These are phyloP conservation scores for Colletotrichum musae DNA, from an alignment of 2,329 filamentous ascomycete genomes.

Conservation along the genomic window DNA sequence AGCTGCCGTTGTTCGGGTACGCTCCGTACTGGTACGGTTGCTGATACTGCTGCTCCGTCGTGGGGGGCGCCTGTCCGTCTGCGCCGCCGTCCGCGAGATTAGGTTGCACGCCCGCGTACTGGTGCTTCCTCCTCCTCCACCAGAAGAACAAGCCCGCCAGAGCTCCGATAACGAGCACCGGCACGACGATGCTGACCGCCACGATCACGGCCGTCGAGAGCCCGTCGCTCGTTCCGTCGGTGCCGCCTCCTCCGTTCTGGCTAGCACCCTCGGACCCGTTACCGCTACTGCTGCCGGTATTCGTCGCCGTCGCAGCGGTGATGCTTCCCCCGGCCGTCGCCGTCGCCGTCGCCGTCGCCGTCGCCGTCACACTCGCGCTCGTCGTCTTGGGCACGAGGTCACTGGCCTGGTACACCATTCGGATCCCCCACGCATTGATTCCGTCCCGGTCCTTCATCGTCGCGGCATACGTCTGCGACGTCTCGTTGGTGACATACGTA, in stretches of 20 bases:
- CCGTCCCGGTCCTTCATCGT: slow-evolving; percentile 40
- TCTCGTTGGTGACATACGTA: slow-evolving; percentile 37
- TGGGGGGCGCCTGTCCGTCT: slow-evolving; percentile 5
- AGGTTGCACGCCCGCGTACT: slow-evolving; percentile 32
- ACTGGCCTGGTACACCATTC: slow-evolving; percentile 46
- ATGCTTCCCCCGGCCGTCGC: background rate
- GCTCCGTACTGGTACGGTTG: too few species aligned
- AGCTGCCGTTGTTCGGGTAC: background rate
- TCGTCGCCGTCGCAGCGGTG: background rate
- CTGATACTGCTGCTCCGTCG: background rate
- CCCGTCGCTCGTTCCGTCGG: background rate
- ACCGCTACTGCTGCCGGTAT: background rate
- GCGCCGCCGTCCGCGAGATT: background rate
- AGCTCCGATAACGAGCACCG: slow-evolving; percentile 24
- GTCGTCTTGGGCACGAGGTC: slow-evolving; percentile 37
- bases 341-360: background rate
- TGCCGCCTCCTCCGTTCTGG: background rate
- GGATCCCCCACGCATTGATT: slow-evolving; percentile 45
- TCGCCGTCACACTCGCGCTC: background rate
- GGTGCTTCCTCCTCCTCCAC: slow-evolving; percentile 32
- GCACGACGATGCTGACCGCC: slow-evolving; percentile 20
- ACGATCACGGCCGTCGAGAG: slow-evolving; percentile 24
- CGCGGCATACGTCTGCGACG: slow-evolving; percentile 28
- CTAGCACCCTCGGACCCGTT: background rate
- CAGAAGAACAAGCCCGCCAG: slow-evolving; percentile 31